Base-by-base conservation (phyloP, 495 filamentous ascomycete species). In the Penicillium alfredii region DNA sequence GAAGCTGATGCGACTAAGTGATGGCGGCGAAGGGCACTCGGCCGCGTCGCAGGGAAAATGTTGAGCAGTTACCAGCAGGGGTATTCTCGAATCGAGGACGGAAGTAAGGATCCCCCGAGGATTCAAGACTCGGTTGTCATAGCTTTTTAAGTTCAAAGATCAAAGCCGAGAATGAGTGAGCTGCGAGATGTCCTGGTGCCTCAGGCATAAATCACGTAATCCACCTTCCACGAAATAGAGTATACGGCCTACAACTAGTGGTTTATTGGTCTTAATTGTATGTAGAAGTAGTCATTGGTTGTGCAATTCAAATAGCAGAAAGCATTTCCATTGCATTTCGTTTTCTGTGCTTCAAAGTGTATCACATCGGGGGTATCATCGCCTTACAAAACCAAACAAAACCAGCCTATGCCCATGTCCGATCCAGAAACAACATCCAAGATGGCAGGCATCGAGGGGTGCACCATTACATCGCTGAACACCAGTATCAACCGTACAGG, bases 361-460 rank as follows among this genome's bases (percentile, higher is more conserved):
- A 42, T 35, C 32, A 35, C 10, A 22, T 23, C 6, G 27, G 51
- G 51, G 51, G 51, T 55, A 58, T 58, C 54, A 58, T 52, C 40
- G 45, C 53, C 34, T 8, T 25, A 43, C 47, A 37, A 33, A 47
- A 51, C 19, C 26, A 43, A 49, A 43, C 24, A 45, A 38, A 49
- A 40, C 42, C 45, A 46, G 42, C 45, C 49, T 40, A 30, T 42
- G 18, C 38, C 34, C 36, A 42, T 16, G 18, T 30, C 34, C 38
- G 20, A 33, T 8, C 8, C 40, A 36, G 17, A 35, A 18, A 38
- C n/a, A 28, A 21, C 21, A 11, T 18, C 14, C 24, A 40, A 30
- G n/a, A 23, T 38, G 40, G 17, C 11, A 38, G 53, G 23, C 30
- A 33, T 23, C 23, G 15, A 7, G 28, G 11, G 19, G 13, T 36